These are phyloP conservation scores for Mantamonas sphyraenae DNA, from an alignment of 78 protist genomes.

Conservation along the genomic window DNA sequence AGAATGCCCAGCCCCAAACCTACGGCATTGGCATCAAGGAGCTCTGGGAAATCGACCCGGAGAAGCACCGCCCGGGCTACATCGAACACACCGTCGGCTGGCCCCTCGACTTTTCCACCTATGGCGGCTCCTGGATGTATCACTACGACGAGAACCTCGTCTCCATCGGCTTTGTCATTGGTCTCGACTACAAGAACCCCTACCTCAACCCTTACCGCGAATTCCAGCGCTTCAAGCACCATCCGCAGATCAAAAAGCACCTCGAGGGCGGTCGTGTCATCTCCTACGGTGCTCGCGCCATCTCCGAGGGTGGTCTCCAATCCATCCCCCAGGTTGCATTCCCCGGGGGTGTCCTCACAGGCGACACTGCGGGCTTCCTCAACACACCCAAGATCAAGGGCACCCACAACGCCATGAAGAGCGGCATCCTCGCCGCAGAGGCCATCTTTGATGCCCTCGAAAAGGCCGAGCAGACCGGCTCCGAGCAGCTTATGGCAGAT, in stretches of 20 bases:
- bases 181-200: slow-evolving; percentile 92
- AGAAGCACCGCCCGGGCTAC: slow-evolving; percentile 44
- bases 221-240: slow-evolving; percentile 59
- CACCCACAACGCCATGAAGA: slow-evolving; percentile 94
- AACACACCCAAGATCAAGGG: slow-evolving; percentile 94
- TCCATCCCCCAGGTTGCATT: slow-evolving; percentile 80
- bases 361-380: slow-evolving; percentile 92
- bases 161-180: slow-evolving; percentile 79
- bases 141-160: slow-evolving; percentile 68
- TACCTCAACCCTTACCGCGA: slow-evolving; percentile 79
- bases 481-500: slow-evolving; percentile 6
- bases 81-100: slow-evolving; percentile 89
- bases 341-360: slow-evolving; percentile 70
- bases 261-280: slow-evolving; percentile 78
- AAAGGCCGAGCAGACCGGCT: background rate
- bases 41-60: slow-evolving; percentile 82
- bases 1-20: slow-evolving; percentile 63
- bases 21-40: slow-evolving; percentile 94
- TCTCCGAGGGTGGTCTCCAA: slow-evolving; percentile 92
- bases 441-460: slow-evolving; percentile 27
- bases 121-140: slow-evolving; percentile 92
- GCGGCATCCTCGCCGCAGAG: slow-evolving; percentile 81
- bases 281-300: slow-evolving; percentile 90
- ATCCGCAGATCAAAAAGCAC: slow-evolving; percentile 44
- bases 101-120: slow-evolving; percentile 71